phyloP scores from a whole-genome alignment of 2,329 filamentous ascomycete species.

The Arthrobotrys iridis region DNA sequence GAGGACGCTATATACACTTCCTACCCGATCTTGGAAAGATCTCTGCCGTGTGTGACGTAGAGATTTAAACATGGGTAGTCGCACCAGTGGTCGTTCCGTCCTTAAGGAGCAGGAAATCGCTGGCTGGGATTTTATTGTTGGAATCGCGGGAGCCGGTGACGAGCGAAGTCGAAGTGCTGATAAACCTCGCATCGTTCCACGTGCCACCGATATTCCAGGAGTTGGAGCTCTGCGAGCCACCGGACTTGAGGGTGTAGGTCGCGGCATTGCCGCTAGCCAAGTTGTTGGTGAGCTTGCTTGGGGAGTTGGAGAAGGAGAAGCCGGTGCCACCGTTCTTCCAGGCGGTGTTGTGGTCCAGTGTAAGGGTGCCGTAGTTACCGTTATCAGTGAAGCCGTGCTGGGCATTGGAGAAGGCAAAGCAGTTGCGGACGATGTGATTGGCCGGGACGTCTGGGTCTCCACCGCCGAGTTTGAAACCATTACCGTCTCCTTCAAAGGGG shows the following conservation, averaged over 20 bases:
- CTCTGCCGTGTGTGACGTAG: background rate
- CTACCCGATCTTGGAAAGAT: no score
- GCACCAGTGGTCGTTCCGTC: conserved; percentile 62
- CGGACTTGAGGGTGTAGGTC: conserved; percentile 58
- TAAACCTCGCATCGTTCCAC: conserved; percentile 62
- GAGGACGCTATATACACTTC: no score
- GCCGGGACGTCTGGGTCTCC: conserved; percentile 61
- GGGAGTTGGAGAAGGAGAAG: conserved; percentile 61
- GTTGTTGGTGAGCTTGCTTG: conserved; percentile 62
- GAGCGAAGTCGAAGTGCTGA: conserved; percentile 60
- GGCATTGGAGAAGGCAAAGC: conserved; percentile 64
- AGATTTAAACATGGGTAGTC: conserved; percentile 59
- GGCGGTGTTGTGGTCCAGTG: conserved; percentile 63
- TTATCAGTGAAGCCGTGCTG: conserved; percentile 66
- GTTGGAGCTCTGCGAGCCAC: conserved; percentile 61
- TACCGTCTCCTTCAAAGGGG: conserved; percentile 64
- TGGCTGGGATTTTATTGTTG: conserved; percentile 62
- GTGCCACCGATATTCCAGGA: conserved; percentile 63
- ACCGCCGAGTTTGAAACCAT: conserved; percentile 65
- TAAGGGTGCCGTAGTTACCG: conserved; percentile 62
- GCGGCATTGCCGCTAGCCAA: conserved; percentile 61
- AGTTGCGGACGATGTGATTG: conserved; percentile 64
- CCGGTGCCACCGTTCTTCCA: conserved; percentile 64
- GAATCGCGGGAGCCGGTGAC: conserved; percentile 62
- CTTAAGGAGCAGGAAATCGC: conserved; percentile 63